These are phyloP conservation scores for Verticillium alfalfae DNA, from an alignment of 2,329 filamentous ascomycete genomes.

Conservation along the genomic window DNA sequence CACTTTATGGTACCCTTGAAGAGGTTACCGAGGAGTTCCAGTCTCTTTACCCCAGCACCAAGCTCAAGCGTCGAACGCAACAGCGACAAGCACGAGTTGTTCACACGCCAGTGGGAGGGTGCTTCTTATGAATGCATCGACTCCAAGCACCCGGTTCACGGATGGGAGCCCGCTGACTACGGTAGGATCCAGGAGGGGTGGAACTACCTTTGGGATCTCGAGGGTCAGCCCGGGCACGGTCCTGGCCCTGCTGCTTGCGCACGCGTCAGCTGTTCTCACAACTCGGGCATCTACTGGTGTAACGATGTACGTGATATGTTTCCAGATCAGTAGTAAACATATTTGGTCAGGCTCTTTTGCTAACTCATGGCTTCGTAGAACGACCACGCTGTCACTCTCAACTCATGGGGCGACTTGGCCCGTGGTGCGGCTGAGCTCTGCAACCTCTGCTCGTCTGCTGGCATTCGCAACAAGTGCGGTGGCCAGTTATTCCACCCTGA, in stretches of 20 bases:
- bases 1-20: neutral
- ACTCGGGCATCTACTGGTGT: neutral
- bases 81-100: neutral
- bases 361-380: neutral
- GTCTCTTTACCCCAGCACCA: neutral
- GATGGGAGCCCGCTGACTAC: neutral
- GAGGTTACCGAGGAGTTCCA: neutral
- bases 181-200: neutral
- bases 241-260: neutral
- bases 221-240: neutral
- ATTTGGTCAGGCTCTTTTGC: neutral
- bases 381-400: neutral
- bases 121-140: neutral
- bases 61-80: neutral
- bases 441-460: neutral
- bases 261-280: neutral
- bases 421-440: neutral
- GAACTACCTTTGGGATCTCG: neutral
- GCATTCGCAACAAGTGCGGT: neutral
- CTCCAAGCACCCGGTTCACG: neutral
- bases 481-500: neutral
- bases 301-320: neutral
- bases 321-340: neutral
- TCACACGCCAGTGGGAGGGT: neutral
- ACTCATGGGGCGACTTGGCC: neutral